phyloP scores from a whole-genome alignment of 306 rosid genomes.

The Cicer yamashitae region DNA sequence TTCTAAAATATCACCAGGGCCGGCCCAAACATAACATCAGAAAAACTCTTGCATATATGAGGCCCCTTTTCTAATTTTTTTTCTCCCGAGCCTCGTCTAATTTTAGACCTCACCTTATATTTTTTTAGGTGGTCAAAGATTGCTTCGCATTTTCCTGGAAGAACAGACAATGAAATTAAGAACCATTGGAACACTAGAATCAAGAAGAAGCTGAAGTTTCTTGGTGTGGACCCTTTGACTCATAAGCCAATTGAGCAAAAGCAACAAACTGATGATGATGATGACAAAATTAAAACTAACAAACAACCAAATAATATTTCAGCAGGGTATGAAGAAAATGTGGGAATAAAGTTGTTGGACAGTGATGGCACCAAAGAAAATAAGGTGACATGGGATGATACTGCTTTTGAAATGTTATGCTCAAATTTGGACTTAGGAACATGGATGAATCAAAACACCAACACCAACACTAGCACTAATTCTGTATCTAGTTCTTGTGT shows the following conservation, averaged over 20 bases:
- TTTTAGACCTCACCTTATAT: background rate
- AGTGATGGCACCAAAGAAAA: conserved; percentile 36
- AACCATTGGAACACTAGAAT: conserved; percentile 96
- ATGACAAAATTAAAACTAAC: conserved; percentile 33
- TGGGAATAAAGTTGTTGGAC: conserved; percentile 40
- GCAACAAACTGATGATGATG: conserved; percentile 39
- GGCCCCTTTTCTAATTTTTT: background rate
- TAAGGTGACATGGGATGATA: conserved; percentile 46
- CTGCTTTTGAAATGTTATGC: conserved; percentile 50
- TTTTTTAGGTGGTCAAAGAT: conserved; percentile 91
- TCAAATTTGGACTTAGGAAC: conserved; percentile 56
- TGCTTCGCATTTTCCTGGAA: conserved; percentile 91
- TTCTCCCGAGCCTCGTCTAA: background rate
- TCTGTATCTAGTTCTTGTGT: conserved; percentile 62
- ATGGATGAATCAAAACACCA: conserved; percentile 64
- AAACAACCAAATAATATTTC: conserved; percentile 32
- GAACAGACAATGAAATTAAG: conserved; percentile 95
- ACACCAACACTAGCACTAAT: conserved; percentile 46
- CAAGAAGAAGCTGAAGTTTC: conserved; percentile 82
- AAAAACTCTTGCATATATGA: background rate
- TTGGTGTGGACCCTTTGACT: conserved; percentile 70
- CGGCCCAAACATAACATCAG: background rate
- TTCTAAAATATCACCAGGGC: background rate
- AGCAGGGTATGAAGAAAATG: conserved; percentile 36
- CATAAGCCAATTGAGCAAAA: conserved; percentile 55